Base-by-base conservation (phyloP, 1,139 yeast species). In the Pichia sp. region DNA sequence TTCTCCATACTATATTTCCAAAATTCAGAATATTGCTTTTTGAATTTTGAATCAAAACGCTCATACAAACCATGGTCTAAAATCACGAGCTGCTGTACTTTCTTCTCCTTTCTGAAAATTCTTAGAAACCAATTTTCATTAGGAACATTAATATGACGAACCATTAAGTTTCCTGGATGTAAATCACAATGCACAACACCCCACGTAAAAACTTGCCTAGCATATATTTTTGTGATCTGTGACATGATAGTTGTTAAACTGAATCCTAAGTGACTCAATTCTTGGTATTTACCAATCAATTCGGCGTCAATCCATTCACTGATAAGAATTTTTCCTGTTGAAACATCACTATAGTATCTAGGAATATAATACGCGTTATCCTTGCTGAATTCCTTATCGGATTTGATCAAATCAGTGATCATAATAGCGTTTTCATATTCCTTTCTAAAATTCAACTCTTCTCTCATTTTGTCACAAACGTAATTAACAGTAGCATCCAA, bases 101-200 rank as follows among this genome's bases (percentile, higher is more conserved):
- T 28, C 11, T 37, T 45, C 14, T 37, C 35, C 5, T 32, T 34
- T 17, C 31, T 26, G 14, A 42, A 38, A 2, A 23, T 18, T 19
- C 30, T 39, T 2, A 42, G 38, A 5, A 45, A 38, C 22, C 35
- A 20, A 24, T 38, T 39, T 5, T 39, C 25, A 25, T 43, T 39
- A 30, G 24, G 22, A 14, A 46, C 38, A 22, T 63, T 44, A 15
- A 55, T 60, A 23, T 64, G 54, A 33, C 86, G 62, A 3, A 78
- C 74, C 44, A 83, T 57, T 46, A 84, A 60, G 55, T 84, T 84
- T 4, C 94, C 94, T 1, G 93, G 93, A 55, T 84, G 94, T 6
- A 91, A 85, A 56, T 84, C 94, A 39, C 88, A 77, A 58, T 84
- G 93, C 14, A 84, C 78, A 45, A 76, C 68, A 7, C 93, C 93